Conservation (phyloP, 495 filamentous ascomycete species). For the Staphylotrichum longicolle region DNA sequence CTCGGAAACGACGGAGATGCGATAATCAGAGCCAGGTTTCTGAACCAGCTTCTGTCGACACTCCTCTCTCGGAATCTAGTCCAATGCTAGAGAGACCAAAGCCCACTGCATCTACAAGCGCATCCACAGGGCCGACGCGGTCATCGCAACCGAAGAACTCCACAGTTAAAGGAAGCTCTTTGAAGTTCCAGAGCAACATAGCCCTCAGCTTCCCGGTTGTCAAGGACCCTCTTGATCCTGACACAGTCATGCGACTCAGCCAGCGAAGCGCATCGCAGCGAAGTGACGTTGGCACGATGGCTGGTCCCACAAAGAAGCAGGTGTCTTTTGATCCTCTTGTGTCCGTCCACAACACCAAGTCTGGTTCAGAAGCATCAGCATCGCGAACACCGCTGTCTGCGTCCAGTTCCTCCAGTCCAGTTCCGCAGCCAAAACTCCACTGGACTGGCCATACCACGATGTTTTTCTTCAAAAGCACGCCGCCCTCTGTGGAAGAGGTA, state of each 20-base stretch:
- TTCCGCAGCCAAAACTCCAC: constrained; percentile 10
- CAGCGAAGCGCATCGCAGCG: constrained; percentile 56
- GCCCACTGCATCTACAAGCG: neutral
- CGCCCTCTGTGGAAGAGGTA: constrained; percentile 43
- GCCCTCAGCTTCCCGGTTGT: constrained; percentile 69
- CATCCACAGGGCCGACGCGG: neutral
- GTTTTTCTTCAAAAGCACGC: constrained; percentile 31
- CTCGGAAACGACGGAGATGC: constrained; percentile 15
- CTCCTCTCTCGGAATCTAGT: neutral
- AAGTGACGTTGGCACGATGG: constrained; percentile 33
- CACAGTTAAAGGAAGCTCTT: constrained; percentile 17
- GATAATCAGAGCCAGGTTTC: neutral
- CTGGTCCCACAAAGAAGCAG: constrained; percentile 38
- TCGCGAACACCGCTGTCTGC: neutral
- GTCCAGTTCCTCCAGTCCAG: neutral
- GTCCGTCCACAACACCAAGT: constrained; percentile 19
- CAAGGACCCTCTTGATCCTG: constrained; percentile 69
- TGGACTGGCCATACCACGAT: constrained; percentile 28
- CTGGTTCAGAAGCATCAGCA: constrained; percentile 8
- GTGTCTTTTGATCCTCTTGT: constrained; percentile 37
- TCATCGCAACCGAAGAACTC: constrained; percentile 28
- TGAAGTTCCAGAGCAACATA: constrained; percentile 33
- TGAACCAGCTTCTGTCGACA: neutral
- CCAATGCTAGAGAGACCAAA: neutral
- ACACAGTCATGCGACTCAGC: constrained; percentile 64